Conservation (phyloP, 345 rosid species). For the Mallotus nudiflorus region DNA sequence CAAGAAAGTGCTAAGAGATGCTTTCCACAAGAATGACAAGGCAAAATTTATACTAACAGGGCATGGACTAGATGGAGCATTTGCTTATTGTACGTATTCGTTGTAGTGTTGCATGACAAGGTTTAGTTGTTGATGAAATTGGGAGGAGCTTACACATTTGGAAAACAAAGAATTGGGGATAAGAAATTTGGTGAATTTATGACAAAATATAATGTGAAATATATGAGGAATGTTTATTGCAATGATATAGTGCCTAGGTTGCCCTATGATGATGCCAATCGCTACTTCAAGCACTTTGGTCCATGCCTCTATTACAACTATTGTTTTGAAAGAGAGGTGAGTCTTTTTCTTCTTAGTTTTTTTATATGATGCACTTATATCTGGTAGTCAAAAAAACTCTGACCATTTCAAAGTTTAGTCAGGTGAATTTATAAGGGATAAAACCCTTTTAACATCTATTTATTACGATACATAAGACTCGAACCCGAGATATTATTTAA, state of each 20-base stretch:
- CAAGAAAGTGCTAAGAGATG: slow-evolving; percentile 1
- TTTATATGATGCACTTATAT: no score
- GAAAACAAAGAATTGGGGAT: slow-evolving; percentile 25
- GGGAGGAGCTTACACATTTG: slow-evolving; percentile 27
- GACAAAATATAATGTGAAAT: slow-evolving; percentile 5
- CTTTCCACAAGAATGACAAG: slow-evolving; percentile 2
- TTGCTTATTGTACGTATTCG: slow-evolving; percentile 19
- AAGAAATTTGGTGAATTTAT: slow-evolving; percentile 17
- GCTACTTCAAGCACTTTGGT: slow-evolving; percentile 21
- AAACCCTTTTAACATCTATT: no score
- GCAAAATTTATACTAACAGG: slow-evolving; percentile 25
- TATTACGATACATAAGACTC: no score
- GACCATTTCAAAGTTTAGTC: no score
- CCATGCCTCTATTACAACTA: slow-evolving; percentile 16
- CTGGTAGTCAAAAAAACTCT: no score
- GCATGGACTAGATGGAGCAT: slow-evolving; percentile 25
- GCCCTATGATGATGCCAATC: slow-evolving; percentile 18
- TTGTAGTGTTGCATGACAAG: slow-evolving; percentile 13
- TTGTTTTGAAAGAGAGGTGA: slow-evolving; percentile 29
- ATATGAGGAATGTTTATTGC: slow-evolving; percentile 19
- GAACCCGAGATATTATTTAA: no score
- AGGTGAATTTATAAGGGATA: no score
- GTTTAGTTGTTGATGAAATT: slow-evolving; percentile 2
- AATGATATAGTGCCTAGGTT: slow-evolving; percentile 23
- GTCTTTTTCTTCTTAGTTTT: slow-evolving; percentile 2